phyloP scores from a whole-genome alignment of 306 rosid genomes.

The Lathyrus oleraceus region DNA sequence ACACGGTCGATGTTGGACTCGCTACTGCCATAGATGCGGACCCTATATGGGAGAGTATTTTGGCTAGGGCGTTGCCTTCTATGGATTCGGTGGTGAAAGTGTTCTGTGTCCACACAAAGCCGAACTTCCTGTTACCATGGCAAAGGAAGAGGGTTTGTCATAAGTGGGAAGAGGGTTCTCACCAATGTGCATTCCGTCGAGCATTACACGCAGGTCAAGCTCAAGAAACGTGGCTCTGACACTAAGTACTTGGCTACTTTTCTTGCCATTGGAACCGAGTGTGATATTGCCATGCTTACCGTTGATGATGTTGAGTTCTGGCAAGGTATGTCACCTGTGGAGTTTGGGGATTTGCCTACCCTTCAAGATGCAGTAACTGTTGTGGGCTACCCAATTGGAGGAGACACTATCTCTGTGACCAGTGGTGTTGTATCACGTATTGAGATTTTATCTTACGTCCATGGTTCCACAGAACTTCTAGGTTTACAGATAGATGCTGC shows the following conservation, averaged over 20 bases:
- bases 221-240: conserved; percentile 96
- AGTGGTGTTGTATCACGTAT: conserved; percentile 96
- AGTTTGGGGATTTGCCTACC: conserved; percentile 83
- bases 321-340: conserved; percentile 86
- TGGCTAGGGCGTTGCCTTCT: conserved; percentile 64
- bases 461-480: conserved; percentile 93
- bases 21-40: conserved; percentile 32
- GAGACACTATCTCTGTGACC: conserved; percentile 96
- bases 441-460: conserved; percentile 92
- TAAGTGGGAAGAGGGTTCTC: conserved; percentile 76
- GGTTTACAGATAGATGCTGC: conserved; percentile 99
- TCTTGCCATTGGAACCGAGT: conserved; percentile 95
- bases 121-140: conserved; percentile 96
- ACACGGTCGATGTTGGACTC: conserved; percentile 32
- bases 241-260: conserved; percentile 92
- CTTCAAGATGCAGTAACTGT: conserved; percentile 96
- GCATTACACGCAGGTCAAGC: conserved; percentile 91
- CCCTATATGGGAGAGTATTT: conserved; percentile 44
- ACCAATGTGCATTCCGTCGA: conserved; percentile 96
- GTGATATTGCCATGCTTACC: conserved; percentile 88
- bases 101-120: conserved; percentile 88
- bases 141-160: conserved; percentile 94
- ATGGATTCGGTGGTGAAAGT: conserved; percentile 98
- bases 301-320: conserved; percentile 92
- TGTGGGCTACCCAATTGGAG: conserved; percentile 97